A percentile compares a stretch with the other conserved stretches of the same genome.
These are phyloP conservation scores for Colletotrichum simmondsii DNA, from an alignment of 2,329 filamentous ascomycete species.

Conservation along the genomic window DNA sequence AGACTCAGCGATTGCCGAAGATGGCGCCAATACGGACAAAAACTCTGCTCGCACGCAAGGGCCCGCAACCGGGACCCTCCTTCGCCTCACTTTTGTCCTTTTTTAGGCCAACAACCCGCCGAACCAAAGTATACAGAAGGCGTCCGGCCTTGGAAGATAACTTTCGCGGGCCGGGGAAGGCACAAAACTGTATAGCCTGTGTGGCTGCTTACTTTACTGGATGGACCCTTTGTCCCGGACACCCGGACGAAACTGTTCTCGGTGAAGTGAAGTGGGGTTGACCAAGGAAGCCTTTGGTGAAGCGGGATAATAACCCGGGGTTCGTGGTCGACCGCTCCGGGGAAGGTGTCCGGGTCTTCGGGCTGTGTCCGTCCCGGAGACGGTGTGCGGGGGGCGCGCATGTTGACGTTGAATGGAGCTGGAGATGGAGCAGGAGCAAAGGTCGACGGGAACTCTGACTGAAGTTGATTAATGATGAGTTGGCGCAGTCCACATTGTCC, in stretches of 20 bases:
- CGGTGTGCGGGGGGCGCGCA: not conserved
- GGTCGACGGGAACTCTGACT: not conserved
- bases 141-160: constrained; percentile 17
- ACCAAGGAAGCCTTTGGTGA: not conserved
- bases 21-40: not conserved
- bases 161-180: constrained; percentile 14
- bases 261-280: not conserved
- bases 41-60: not conserved
- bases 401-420: not conserved
- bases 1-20: not conserved
- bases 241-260: not conserved
- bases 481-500: not conserved
- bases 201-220: not conserved
- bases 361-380: not conserved
- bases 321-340: constrained; percentile 17
- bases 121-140: not conserved
- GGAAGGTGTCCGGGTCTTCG: constrained; percentile 4
- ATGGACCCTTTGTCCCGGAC: not conserved
- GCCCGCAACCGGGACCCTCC: not conserved
- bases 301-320: not conserved
- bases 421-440: not conserved
- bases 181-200: not conserved
- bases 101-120: not conserved
- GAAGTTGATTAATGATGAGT: not conserved
- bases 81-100: constrained; percentile 12